A percentile compares a stretch with the other conserved stretches of the same genome.
phyloP scores from a whole-genome alignment of 345 rosid genomes.

The Gossypium ekmanianum region DNA sequence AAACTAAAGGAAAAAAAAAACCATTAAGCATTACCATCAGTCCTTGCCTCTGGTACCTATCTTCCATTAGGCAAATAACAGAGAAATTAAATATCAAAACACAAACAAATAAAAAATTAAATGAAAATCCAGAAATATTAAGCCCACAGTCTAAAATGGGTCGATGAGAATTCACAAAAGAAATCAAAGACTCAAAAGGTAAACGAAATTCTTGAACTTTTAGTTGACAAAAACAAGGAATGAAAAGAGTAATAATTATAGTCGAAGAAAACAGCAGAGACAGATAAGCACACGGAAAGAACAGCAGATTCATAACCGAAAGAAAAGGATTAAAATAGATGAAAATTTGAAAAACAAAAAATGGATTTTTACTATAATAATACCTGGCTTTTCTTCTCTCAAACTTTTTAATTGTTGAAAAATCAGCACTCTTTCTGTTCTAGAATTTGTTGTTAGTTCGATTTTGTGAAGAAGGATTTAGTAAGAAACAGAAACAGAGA shows the following conservation, averaged over 20 bases:
- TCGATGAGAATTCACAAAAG: conserved; percentile 4
- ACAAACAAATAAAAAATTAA: not conserved
- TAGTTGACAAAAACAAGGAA: conserved; percentile 2
- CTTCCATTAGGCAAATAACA: conserved; percentile 32
- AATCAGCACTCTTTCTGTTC: conserved; percentile 5
- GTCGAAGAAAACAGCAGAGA: conserved; percentile 22
- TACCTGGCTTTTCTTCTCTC: conserved; percentile 31
- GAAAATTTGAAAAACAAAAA: not conserved
- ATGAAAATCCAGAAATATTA: conserved; percentile 13
- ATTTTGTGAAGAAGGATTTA: not conserved
- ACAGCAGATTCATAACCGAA: conserved; percentile 24
- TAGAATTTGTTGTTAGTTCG: not conserved
- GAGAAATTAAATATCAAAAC: conserved; percentile 9
- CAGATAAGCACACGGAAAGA: conserved; percentile 37
- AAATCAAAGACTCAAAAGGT: conserved; percentile 10
- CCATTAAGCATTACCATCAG: conserved; percentile 35
- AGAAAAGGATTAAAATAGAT: conserved; percentile 16
- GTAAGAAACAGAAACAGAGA: not conserved
- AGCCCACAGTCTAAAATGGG: not conserved
- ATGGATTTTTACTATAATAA: not conserved
- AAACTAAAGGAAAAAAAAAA: conserved; percentile 4
- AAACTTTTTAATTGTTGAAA: not conserved
- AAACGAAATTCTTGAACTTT: conserved; percentile 4
- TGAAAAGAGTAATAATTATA: not conserved
- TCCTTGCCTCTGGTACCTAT: conserved; percentile 30